Conservation (phyloP, 2,329 filamentous ascomycete species). For the Epichloe brachyelytri region DNA sequence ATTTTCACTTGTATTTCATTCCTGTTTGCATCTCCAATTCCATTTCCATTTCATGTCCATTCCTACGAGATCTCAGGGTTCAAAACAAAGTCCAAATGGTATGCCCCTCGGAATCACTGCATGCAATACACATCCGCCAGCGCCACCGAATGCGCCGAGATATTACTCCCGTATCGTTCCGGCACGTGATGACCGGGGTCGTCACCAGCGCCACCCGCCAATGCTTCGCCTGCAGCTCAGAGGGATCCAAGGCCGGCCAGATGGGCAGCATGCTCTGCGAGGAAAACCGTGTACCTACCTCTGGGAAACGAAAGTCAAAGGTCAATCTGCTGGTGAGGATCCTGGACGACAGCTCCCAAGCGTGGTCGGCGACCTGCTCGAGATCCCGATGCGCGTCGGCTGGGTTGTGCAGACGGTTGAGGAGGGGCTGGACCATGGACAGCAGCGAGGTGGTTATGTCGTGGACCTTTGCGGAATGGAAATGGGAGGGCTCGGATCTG, state of each 20-base stretch:
- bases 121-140: conserved; percentile 37
- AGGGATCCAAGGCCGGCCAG: conserved; percentile 27
- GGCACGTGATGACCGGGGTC: conserved; percentile 40
- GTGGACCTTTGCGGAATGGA: conserved; percentile 22
- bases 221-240: conserved; percentile 35
- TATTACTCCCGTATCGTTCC: conserved; percentile 34
- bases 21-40: too few species aligned
- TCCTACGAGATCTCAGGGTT: too few species aligned
- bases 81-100: neutral
- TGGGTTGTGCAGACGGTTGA: conserved; percentile 22
- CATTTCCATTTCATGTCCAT: too few species aligned
- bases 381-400: conserved; percentile 29
- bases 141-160: conserved; percentile 30
- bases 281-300: conserved; percentile 35
- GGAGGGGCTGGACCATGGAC: conserved; percentile 25
- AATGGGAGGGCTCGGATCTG: conserved; percentile 18
- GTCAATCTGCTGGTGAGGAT: conserved; percentile 32
- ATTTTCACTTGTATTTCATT: neutral
- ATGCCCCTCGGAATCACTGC: conserved; percentile 18
- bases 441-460: conserved; percentile 30
- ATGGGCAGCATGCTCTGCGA: conserved; percentile 34
- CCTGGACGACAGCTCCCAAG: conserved; percentile 32
- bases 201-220: conserved; percentile 40
- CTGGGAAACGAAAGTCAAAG: conserved; percentile 37
- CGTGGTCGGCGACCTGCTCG: conserved; percentile 25